Percentiles rank a stretch among this genome's conserved stretches.
Conservation (phyloP, 2,329 filamentous ascomycete genomes). For the Paraphaeosphaeria minitans region DNA sequence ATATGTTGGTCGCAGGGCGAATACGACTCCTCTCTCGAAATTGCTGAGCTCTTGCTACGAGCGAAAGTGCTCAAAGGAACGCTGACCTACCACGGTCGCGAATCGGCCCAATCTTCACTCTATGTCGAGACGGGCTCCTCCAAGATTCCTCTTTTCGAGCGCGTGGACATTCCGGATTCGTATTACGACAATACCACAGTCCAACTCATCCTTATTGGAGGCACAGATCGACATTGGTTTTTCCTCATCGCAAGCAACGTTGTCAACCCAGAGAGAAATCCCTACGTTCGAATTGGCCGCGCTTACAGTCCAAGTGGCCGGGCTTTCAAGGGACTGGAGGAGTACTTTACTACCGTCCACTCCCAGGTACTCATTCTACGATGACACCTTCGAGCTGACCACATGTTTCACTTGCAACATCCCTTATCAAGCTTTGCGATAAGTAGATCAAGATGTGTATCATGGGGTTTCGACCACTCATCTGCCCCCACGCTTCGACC, state of each 20-base stretch:
- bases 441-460: neutral
- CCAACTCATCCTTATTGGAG: slow-evolving; percentile 3
- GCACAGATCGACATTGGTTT: slow-evolving; percentile 8
- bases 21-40: slow-evolving; percentile 5
- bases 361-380: slow-evolving; percentile 5
- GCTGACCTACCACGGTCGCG: slow-evolving; percentile 5
- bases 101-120: slow-evolving; percentile 4
- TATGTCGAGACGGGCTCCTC: slow-evolving; percentile 3
- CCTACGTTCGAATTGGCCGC: slow-evolving; percentile 10
- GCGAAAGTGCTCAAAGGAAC: slow-evolving; percentile 9
- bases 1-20: slow-evolving; percentile 7
- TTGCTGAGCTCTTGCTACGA: slow-evolving; percentile 2
- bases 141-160: slow-evolving; percentile 3
- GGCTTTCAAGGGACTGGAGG: slow-evolving; percentile 3
- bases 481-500: neutral
- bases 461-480: neutral
- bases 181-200: slow-evolving; percentile 10
- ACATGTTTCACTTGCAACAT: neutral
- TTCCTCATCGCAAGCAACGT: slow-evolving; percentile 8
- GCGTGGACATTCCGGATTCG: slow-evolving; percentile 10
- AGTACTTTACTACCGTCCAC: slow-evolving; percentile 1
- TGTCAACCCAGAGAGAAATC: slow-evolving; percentile 8
- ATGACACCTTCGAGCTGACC: neutral
- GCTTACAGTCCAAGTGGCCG: slow-evolving; percentile 8
- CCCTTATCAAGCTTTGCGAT: neutral